Evolutionary conservation across 371 early-diverging fungal species (phyloP).

Genomic region (Mucor ambiguus): DNA sequence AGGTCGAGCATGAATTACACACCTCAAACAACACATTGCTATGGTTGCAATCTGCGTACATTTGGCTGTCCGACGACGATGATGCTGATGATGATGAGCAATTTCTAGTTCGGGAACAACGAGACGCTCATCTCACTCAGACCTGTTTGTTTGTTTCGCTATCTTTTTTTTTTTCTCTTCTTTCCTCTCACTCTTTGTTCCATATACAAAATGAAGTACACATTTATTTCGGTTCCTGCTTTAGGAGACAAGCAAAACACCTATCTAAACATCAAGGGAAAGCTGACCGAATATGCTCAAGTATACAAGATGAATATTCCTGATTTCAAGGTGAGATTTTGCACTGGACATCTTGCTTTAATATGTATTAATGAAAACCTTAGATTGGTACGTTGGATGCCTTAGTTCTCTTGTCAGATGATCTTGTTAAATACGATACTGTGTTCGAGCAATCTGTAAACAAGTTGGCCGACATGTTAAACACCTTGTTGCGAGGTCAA

Average conservation of each 20-base stretch:
- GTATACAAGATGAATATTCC: slow-evolving; percentile 44
- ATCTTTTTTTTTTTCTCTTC: slow-evolving; percentile 5
- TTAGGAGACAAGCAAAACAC: slow-evolving; percentile 51
- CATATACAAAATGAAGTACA: slow-evolving; percentile 41
- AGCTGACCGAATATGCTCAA: slow-evolving; percentile 45
- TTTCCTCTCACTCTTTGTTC: background rate
- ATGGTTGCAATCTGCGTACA: background rate
- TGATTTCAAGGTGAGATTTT: slow-evolving; percentile 56
- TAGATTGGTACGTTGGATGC: slow-evolving; percentile 95
- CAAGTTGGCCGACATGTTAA: slow-evolving; percentile 84
- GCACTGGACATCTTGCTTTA: background rate
- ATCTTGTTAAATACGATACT: slow-evolving; percentile 84
- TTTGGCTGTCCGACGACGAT: background rate
- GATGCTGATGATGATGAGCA: background rate
- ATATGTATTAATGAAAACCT: background rate
- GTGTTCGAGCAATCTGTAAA: slow-evolving; percentile 71
- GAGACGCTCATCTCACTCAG: slow-evolving; percentile 2
- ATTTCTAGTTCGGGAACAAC: background rate
- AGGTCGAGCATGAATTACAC: background rate
- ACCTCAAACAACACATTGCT: background rate
- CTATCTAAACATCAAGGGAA: slow-evolving; percentile 45
- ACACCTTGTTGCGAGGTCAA: slow-evolving; percentile 57
- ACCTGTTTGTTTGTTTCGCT: slow-evolving; percentile 1
- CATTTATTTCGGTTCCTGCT: slow-evolving; percentile 55
- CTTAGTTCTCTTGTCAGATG: slow-evolving; percentile 90